Conservation (phyloP, 495 filamentous ascomycete genomes). For the Neurospora sp. region DNA sequence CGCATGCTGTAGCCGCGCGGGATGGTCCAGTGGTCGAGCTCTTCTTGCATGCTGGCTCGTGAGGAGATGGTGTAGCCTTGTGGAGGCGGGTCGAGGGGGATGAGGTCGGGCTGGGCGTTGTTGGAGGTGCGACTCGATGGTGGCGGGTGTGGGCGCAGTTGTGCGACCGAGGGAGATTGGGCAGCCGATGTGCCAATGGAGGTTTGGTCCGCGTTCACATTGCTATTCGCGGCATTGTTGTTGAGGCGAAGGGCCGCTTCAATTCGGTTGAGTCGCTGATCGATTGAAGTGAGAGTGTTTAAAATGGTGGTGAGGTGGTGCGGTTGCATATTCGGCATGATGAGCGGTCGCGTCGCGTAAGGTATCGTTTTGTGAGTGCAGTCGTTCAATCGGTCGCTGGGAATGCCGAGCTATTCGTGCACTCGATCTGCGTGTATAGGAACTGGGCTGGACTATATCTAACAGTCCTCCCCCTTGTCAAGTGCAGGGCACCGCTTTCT, state of each 20-base stretch:
- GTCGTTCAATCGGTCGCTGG: neutral
- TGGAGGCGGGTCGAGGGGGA: slow-evolving; percentile 24
- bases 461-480: neutral
- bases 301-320: slow-evolving; percentile 18
- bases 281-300: slow-evolving; percentile 23
- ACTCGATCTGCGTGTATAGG: neutral
- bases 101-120: slow-evolving; percentile 8
- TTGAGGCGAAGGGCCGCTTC: slow-evolving; percentile 12
- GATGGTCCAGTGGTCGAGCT: slow-evolving; percentile 26
- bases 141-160: neutral
- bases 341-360: neutral
- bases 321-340: slow-evolving; percentile 2
- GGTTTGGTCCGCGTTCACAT: neutral
- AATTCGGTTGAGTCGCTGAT: slow-evolving; percentile 25
- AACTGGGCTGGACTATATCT: neutral
- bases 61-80: slow-evolving; percentile 23
- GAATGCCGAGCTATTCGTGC: neutral
- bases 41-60: slow-evolving; percentile 24
- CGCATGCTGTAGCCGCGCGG: slow-evolving; percentile 31
- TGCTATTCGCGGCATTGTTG: neutral
- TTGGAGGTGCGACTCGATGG: neutral
- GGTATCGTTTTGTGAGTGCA: neutral
- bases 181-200: neutral
- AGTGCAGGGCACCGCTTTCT: neutral
- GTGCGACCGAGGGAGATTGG: neutral